phyloP scores from a whole-genome alignment of 768 basidiomycete genomes.

The Russula earlei region DNA sequence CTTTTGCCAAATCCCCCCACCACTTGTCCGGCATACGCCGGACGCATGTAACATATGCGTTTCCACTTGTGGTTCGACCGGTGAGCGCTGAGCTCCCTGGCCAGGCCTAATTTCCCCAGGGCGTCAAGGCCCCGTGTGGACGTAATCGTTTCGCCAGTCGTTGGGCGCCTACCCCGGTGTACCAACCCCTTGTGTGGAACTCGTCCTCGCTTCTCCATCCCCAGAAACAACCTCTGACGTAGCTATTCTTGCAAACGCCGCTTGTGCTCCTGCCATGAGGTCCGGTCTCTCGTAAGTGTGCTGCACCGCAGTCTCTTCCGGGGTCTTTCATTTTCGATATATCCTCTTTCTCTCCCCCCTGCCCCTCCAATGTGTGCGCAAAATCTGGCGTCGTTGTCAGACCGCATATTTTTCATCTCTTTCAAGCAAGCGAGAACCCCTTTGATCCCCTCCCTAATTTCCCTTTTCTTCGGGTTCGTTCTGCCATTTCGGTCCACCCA shows the following conservation, averaged over 20 bases:
- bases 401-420: background rate
- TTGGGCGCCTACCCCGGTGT: background rate
- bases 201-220: background rate
- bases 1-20: background rate
- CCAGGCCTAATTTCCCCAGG: constrained; percentile 12
- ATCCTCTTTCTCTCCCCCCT: background rate
- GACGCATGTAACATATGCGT: background rate
- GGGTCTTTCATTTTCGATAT: constrained; percentile 10
- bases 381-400: constrained; percentile 7
- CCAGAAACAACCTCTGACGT: constrained; percentile 14
- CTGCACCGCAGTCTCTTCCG: background rate
- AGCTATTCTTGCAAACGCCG: constrained; percentile 10
- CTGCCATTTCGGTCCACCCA: background rate
- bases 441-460: background rate
- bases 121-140: constrained; percentile 2
- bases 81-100: background rate
- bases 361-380: background rate
- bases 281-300: constrained; percentile 8
- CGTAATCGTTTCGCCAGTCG: constrained; percentile 8
- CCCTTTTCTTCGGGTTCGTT: background rate
- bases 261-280: constrained; percentile 2
- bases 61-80: background rate
- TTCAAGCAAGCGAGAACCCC: background rate
- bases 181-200: background rate
- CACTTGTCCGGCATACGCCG: background rate